Evolutionary conservation across 73 alveolate species (phyloP).

Genomic region (Breviolum minutum): DNA sequence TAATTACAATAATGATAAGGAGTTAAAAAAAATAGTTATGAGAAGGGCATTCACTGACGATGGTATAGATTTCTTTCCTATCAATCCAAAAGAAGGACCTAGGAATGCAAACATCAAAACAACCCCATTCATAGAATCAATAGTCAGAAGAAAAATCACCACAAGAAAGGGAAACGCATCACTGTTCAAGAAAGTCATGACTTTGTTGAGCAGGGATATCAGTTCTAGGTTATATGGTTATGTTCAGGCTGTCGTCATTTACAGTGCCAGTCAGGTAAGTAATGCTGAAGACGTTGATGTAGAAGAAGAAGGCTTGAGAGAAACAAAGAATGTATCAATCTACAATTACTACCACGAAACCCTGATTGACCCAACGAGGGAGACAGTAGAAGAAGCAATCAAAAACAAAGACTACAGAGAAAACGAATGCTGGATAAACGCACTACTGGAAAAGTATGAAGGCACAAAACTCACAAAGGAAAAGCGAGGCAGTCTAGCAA

Average conservation of each 20-base stretch:
- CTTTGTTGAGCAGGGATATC: background rate
- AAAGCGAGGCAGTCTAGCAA: too few species aligned
- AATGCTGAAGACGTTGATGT: too few species aligned
- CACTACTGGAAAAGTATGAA: too few species aligned
- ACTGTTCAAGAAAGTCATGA: background rate
- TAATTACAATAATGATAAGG: too few species aligned
- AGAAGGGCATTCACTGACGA: background rate
- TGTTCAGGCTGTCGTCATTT: background rate
- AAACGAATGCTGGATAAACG: background rate
- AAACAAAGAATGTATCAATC: background rate
- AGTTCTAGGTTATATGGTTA: background rate
- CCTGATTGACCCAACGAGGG: background rate
- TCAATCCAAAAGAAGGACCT: background rate
- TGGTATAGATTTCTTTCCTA: background rate
- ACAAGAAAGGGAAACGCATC: background rate
- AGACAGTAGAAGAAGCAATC: slow-evolving; percentile 7
- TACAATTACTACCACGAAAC: slow-evolving; percentile 2
- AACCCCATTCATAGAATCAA: background rate
- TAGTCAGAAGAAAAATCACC: background rate
- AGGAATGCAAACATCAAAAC: background rate
- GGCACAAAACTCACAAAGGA: too few species aligned
- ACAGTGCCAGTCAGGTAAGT: background rate
- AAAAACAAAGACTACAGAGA: background rate
- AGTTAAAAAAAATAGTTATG: too few species aligned
- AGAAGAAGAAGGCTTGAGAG: background rate